Base-by-base conservation (phyloP, 148 eudicot genomes). In the Spergularia marina region DNA sequence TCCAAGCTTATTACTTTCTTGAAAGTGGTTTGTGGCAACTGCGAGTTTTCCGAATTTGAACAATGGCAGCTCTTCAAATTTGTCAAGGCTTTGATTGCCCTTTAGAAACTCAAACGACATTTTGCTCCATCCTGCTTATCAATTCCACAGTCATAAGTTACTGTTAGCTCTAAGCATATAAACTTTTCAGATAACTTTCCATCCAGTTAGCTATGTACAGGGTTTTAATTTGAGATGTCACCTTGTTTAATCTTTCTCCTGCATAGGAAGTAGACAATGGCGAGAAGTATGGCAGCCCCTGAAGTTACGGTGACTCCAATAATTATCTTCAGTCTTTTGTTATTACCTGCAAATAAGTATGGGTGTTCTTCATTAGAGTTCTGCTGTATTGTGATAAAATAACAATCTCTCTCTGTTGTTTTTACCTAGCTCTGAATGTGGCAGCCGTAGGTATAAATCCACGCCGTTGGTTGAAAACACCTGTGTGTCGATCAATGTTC, bases 391-490 rank as follows among this genome's bases (percentile, higher is more conserved):
- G 1, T 44, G 49, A 44, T 44, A 44, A 6, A 4, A 44, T 44
- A 9, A 4, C 49, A 44, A 44, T 6, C 49, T 44, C 36, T 30
- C 4, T 3, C 36, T 30, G 2, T 30, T 1, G 1, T 1, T 3
- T 39, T 81, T 81, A 88, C 91, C 81, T 76, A 83, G 71, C 65
- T 86, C 87, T 2, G 89, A 82, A 7, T 80, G 58, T n/a, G 88
- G 71, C 16, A 88, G 74, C 12, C 88, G 76, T 2, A 88, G 72
- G 74, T 78, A 90, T 34, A 90, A 68, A 72, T 78, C 84, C 41
- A 80, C 85, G 5, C 86, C 90, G 23, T 74, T 73, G 6, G 74
- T 55, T 18, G 80, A 15, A 41, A 78, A 53, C 23, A 34, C 39
- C 44, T 82, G 78, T 0, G 88, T 67, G 63, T 88, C 95, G 39